Base-by-base conservation (phyloP, 148 eudicot species). In the Drosera capensis region DNA sequence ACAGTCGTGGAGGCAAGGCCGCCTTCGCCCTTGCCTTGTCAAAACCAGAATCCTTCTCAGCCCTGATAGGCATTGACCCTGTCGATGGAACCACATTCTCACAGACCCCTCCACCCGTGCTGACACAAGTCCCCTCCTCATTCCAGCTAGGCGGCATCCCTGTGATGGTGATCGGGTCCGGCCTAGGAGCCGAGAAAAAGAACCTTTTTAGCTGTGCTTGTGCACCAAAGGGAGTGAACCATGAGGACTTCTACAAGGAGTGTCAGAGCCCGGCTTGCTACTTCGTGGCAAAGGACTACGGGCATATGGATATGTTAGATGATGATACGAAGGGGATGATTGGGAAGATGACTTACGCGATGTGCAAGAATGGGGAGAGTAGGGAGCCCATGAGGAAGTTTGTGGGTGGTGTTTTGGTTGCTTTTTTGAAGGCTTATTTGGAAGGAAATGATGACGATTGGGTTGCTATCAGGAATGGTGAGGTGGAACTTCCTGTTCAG, bases 191-290 rank as follows among this genome's bases (percentile, higher is more conserved):
- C 18, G 41, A 66, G 0, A 60, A 42, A n/a, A 75, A 22, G 62
- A 78, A 81, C 65, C 62, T 71, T 3, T 57, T 86, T 23, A 72
- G 72, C 30, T 87, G 93, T 2, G 54, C 93, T 29, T 81, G 96
- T 57, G 96, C 96, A 7, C 96, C 96, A 0, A 67, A 69, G 41
- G 96, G 93, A 19, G 87, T 86, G 52, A 81, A 78, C 59, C 96
- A 86, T 20, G 59, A 65, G 28, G 67, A 86, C 43, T 81, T 86
- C 43, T 86, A 56, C 14, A 52, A 53, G 1, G 96, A 86, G 38
- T 75, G 87, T 23, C 57, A 52, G 13, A 30, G 48, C 41, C 93
- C 83, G 14, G 74, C 79, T 23, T 75, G 73, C 43, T 60, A 86
- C 44, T 81, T 81, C 54, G 66, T 81, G 14, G 87, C 70, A 0